These are phyloP conservation scores for Stemphylium lycopersici DNA, from an alignment of 2,329 filamentous ascomycete genomes.

Conservation along the genomic window DNA sequence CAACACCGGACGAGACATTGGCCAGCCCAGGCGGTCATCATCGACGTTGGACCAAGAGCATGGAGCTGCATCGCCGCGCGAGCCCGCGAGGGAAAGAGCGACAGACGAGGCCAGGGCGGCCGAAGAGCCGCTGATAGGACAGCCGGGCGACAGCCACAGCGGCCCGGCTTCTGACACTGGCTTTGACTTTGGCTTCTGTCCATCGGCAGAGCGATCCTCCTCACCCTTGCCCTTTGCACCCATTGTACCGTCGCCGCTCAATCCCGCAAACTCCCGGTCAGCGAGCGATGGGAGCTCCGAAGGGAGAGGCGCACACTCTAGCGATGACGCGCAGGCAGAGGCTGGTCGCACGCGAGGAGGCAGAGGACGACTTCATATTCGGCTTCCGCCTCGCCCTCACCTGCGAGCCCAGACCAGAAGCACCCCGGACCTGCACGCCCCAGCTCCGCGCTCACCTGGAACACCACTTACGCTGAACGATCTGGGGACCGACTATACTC, in stretches of 20 bases:
- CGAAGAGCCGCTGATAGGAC: neutral
- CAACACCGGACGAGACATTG: constrained; percentile 15
- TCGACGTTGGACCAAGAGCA: constrained; percentile 29
- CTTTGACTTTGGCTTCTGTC: constrained; percentile 14
- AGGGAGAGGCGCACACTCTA: constrained; percentile 2
- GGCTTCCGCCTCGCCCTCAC: constrained; percentile 21
- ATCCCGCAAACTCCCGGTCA: constrained; percentile 11
- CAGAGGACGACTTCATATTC: constrained; percentile 8
- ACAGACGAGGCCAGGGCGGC: constrained; percentile 10
- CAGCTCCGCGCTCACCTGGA: constrained; percentile 14
- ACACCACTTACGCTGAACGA: constrained; percentile 38
- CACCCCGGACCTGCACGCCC: constrained; percentile 24
- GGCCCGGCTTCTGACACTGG: constrained; percentile 7
- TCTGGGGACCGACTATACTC: constrained; percentile 44
- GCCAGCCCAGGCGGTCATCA: constrained; percentile 32
- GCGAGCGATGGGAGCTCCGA: constrained; percentile 3
- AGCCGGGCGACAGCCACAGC: constrained; percentile 7
- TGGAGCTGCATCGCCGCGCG: constrained; percentile 26
- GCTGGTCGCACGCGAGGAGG: constrained; percentile 5
- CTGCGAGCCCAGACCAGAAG: constrained; percentile 19
- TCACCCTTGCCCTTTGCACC: constrained; percentile 16
- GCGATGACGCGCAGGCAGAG: constrained; percentile 13
- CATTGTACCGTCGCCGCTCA: constrained; percentile 17
- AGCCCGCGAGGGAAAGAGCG: constrained; percentile 7
- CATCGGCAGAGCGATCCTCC: constrained; percentile 4